phyloP scores from a whole-genome alignment of 2,329 filamentous ascomycete species.

The Helotiales sp. region DNA sequence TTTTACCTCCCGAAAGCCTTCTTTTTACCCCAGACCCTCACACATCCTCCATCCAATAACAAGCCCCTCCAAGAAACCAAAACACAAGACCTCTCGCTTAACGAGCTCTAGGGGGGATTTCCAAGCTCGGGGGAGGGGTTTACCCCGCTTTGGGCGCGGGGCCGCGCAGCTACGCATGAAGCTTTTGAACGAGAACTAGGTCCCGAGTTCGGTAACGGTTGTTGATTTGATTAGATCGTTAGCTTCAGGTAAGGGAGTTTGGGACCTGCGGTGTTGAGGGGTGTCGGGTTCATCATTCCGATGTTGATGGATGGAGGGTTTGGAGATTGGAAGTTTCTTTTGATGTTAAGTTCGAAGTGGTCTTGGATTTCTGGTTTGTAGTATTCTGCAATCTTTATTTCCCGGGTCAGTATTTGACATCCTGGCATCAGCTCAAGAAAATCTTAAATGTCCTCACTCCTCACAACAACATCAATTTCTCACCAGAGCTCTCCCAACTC shows the following conservation, averaged over 20 bases:
- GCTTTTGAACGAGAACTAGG: neutral
- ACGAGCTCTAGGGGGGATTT: neutral
- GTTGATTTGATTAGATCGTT: neutral
- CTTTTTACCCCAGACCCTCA: neutral
- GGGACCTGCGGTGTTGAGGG: neutral
- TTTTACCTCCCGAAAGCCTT: neutral
- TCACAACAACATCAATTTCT: no score
- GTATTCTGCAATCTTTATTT: no score
- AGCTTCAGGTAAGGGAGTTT: neutral
- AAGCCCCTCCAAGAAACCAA: neutral
- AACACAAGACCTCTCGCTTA: neutral
- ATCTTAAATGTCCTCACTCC: no score
- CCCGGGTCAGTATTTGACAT: no score
- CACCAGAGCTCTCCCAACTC: neutral
- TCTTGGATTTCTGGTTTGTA: neutral
- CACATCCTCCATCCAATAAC: neutral
- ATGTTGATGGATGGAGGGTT: neutral
- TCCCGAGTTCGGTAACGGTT: neutral
- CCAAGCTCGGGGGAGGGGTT: neutral
- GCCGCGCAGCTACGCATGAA: neutral
- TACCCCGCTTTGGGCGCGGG: neutral
- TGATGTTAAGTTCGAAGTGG: neutral
- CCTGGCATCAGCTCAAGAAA: no score
- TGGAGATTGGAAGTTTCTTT: no score
- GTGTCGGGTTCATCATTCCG: constrained; percentile 6